Evolutionary conservation across 345 rosid species (phyloP).

Genomic region (Aquilaria malaccensis): DNA sequence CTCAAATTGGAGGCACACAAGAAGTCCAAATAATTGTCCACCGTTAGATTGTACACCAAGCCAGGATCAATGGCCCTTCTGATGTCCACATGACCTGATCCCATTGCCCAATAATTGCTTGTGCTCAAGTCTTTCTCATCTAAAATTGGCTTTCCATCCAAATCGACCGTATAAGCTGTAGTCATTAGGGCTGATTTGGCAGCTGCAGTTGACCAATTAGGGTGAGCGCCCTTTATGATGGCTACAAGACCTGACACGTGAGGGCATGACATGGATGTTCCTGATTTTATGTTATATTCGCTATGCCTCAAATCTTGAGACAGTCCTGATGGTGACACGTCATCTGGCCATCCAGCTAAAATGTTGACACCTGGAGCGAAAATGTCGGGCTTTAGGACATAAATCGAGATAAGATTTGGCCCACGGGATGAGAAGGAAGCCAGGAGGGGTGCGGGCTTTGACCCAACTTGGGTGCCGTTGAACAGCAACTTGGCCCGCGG

Average conservation of each 20-base stretch:
- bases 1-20: slow-evolving; percentile 11
- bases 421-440: slow-evolving; percentile 40
- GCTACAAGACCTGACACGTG: slow-evolving; percentile 20
- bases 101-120: slow-evolving; percentile 7
- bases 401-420: slow-evolving; percentile 21
- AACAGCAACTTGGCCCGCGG: slow-evolving; percentile 22
- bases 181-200: slow-evolving; percentile 20
- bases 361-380: slow-evolving; percentile 40
- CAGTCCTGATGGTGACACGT: neutral
- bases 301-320: slow-evolving; percentile 3
- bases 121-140: neutral
- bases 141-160: slow-evolving; percentile 3
- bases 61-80: slow-evolving; percentile 18
- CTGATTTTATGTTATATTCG: slow-evolving; percentile 11
- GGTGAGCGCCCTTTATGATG: slow-evolving; percentile 14
- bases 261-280: slow-evolving; percentile 17
- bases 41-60: slow-evolving; percentile 11
- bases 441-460: slow-evolving; percentile 25
- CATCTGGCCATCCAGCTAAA: slow-evolving; percentile 30
- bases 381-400: slow-evolving; percentile 31
- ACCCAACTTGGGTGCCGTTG: slow-evolving; percentile 20
- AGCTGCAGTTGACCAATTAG: slow-evolving; percentile 15
- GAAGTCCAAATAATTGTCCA: slow-evolving; percentile 10
- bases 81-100: slow-evolving; percentile 20
- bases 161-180: slow-evolving; percentile 7